Conservation (phyloP, 331 rosid species). For the Phaseolus coccineus region DNA sequence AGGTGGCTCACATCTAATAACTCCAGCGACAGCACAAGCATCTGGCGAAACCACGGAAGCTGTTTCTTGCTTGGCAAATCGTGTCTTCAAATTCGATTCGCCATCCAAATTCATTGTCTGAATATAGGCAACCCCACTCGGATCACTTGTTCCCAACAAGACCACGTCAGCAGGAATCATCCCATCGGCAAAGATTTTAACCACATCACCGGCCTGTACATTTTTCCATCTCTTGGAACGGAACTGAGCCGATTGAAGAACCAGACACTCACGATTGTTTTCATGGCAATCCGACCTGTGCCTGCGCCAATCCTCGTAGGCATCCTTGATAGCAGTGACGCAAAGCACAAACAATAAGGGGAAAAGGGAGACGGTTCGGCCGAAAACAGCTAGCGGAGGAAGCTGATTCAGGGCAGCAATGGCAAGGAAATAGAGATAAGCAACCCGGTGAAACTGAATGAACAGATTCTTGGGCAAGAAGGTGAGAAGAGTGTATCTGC, state of each 20-base stretch:
- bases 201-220: slow-evolving; percentile 75
- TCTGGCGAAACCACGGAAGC: slow-evolving; percentile 58
- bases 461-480: slow-evolving; percentile 87
- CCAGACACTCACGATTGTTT: slow-evolving; percentile 71
- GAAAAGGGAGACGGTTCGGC: slow-evolving; percentile 83
- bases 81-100: slow-evolving; percentile 89
- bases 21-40: slow-evolving; percentile 60
- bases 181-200: slow-evolving; percentile 73
- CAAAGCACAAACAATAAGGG: slow-evolving; percentile 84
- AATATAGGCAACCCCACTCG: slow-evolving; percentile 85
- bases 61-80: slow-evolving; percentile 89
- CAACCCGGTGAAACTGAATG: slow-evolving; percentile 88
- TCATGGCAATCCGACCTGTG: slow-evolving; percentile 84
- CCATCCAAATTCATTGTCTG: slow-evolving; percentile 98
- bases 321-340: slow-evolving; percentile 92
- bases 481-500: slow-evolving; percentile 77
- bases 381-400: slow-evolving; percentile 92
- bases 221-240: slow-evolving; percentile 68
- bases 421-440: slow-evolving; percentile 87
- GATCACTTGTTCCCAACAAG: slow-evolving; percentile 87
- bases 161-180: slow-evolving; percentile 89
- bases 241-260: slow-evolving; percentile 66
- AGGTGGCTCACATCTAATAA: slow-evolving; percentile 84
- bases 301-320: slow-evolving; percentile 93
- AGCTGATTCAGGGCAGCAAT: slow-evolving; percentile 95